Base-by-base conservation (phyloP, 768 basidiomycete genomes). In the Nidula microcarpa region DNA sequence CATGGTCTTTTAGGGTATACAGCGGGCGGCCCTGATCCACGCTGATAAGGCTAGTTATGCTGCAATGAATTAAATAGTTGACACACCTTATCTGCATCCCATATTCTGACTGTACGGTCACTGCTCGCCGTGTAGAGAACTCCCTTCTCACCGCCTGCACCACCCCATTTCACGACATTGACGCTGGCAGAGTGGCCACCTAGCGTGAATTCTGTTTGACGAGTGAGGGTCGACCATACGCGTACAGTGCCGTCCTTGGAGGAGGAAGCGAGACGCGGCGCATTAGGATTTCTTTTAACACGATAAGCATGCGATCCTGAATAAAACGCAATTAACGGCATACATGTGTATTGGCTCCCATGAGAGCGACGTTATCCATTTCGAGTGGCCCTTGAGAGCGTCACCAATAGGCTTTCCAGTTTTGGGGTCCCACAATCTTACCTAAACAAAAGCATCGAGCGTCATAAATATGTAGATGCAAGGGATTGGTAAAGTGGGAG, bases 311-410 rank as follows among this genome's bases (percentile, higher is more conserved):
- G 16, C 11, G 39, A 41, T 11, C 39, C 39, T 16, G 36, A 23
- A 16, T 43, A 54, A 23, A 51, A 47, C 44, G 14, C 34, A 49
- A 1, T 14, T 44, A 50, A 11, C 23, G 39, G 44, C 45, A 7
- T 60, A 94, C 87, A 97, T 74, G 68, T 98, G 96, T 46, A 94
- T 85, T 5, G 97, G 96, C 65, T 98, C 97, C 93, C 95, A 98
- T 36, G 94, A 81, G 18, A 99, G 78, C 13, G 90, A 90, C 3
- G 89, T 98, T 54, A 98, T 86, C 94, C 95, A 98, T 74, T 98
- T 98, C 32, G 91, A 78, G 63, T 99, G 97, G 0, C 97, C 96
- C 62, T 86, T 90, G 59, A 98, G 71, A 0, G 91, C 91, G 51
- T 94, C 90, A 6, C 96, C 94, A 16, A 91, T 77, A 0, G 91